phyloP scores from a whole-genome alignment of 2,329 filamentous ascomycete genomes.

The Torrubiella hemipterigena region DNA sequence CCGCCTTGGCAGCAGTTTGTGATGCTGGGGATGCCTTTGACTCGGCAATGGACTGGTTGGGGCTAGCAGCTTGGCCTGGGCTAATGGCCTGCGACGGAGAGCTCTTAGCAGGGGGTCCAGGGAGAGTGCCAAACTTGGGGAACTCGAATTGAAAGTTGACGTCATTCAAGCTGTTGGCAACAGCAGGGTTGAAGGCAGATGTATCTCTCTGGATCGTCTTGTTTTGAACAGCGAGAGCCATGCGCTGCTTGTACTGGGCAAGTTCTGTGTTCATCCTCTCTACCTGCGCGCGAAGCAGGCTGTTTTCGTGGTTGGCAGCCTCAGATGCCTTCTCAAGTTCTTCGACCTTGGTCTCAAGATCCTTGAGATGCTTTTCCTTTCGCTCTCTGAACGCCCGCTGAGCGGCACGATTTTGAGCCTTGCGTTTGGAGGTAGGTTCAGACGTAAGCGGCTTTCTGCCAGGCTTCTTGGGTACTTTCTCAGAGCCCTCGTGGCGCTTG shows the following conservation, averaged over 20 bases:
- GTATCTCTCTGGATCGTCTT: constrained; percentile 26
- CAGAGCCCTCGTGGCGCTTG: constrained; percentile 71
- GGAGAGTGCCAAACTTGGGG: constrained; percentile 76
- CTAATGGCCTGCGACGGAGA: constrained; percentile 19
- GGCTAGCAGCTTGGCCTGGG: constrained; percentile 13
- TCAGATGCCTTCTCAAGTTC: constrained; percentile 75
- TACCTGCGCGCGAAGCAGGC: constrained; percentile 70
- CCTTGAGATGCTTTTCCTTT: constrained; percentile 83
- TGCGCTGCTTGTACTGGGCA: constrained; percentile 77
- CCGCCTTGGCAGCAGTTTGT: constrained; percentile 8
- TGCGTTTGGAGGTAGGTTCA: constrained; percentile 90
- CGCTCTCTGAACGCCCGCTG: constrained; percentile 89
- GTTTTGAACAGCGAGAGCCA: constrained; percentile 44
- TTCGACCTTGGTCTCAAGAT: constrained; percentile 67
- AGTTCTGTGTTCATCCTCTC: constrained; percentile 78
- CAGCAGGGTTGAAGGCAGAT: constrained; percentile 28
- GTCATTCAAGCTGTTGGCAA: constrained; percentile 50
- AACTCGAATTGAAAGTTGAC: constrained; percentile 94
- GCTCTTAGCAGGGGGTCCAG: constrained; percentile 26
- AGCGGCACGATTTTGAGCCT: constrained; percentile 88
- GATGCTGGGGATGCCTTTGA: constrained; percentile 11
- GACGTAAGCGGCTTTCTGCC: constrained; percentile 91
- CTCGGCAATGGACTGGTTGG: constrained; percentile 17
- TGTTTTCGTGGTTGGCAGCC: constrained; percentile 75
- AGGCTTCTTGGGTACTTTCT: constrained; percentile 87